phyloP scores from a whole-genome alignment of 1,139 yeast genomes.

The Hansenula sp. region DNA sequence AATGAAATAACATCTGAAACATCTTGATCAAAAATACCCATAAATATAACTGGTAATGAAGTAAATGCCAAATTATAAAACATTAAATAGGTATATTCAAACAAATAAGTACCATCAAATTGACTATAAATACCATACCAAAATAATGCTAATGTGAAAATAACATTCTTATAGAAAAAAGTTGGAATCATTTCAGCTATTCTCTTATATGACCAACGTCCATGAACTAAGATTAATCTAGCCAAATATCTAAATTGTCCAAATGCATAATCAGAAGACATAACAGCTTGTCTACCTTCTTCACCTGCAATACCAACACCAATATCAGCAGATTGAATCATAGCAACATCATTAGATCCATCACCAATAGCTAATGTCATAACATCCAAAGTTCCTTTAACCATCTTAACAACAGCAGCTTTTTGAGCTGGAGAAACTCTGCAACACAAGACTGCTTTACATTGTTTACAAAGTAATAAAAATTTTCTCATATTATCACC shows the following conservation, averaged over 20 bases:
- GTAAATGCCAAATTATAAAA: conserved; percentile 94
- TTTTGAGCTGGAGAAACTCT: conserved; percentile 97
- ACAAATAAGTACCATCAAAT: conserved; percentile 89
- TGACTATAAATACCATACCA: conserved; percentile 88
- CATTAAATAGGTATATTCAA: conserved; percentile 89
- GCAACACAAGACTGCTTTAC: conserved; percentile 91
- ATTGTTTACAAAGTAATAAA: conserved; percentile 82
- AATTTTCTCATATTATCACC: conserved; percentile 63
- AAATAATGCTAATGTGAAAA: conserved; percentile 81
- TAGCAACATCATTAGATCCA: conserved; percentile 97
- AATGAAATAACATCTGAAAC: conserved; percentile 77
- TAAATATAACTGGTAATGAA: conserved; percentile 84
- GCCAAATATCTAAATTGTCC: conserved; percentile 90
- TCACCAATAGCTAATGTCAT: conserved; percentile 96
- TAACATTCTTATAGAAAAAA: conserved; percentile 88
- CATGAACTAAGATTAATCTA: conserved; percentile 80
- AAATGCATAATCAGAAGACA: conserved; percentile 95
- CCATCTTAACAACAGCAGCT: conserved; percentile 91
- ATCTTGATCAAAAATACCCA: conserved; percentile 93
- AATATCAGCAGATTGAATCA: conserved; percentile 97
- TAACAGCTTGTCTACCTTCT: conserved; percentile 97
- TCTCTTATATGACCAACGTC: conserved; percentile 93
- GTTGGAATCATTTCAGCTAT: conserved; percentile 92
- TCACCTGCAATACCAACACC: conserved; percentile 99
- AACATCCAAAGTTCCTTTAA: conserved; percentile 72